These are phyloP conservation scores for Phytophthora multivora DNA, from an alignment of 352 stramenopile species.

Conservation along the genomic window DNA sequence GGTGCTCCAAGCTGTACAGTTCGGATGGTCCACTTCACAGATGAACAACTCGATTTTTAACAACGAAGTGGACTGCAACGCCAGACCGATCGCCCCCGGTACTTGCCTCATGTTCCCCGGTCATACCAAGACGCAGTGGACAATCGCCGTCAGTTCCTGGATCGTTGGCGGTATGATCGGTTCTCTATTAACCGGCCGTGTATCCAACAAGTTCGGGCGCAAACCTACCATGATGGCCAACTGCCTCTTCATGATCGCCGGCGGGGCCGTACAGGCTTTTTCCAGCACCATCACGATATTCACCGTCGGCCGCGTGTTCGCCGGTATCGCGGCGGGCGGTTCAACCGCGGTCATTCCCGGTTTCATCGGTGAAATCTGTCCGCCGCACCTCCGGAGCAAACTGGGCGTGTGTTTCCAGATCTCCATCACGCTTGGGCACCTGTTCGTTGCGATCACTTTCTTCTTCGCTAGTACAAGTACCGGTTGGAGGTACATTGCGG, in stretches of 20 bases:
- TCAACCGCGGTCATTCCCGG: slow-evolving; percentile 37
- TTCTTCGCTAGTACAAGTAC: slow-evolving; percentile 50
- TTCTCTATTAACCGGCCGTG: slow-evolving; percentile 18
- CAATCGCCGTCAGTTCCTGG: slow-evolving; percentile 58
- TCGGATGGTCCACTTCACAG: slow-evolving; percentile 56
- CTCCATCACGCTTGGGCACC: slow-evolving; percentile 39
- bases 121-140: slow-evolving; percentile 50
- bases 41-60: slow-evolving; percentile 46
- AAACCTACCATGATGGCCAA: slow-evolving; percentile 43
- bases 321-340: slow-evolving; percentile 45
- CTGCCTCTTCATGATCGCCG: slow-evolving; percentile 45
- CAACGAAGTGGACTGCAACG: slow-evolving; percentile 47
- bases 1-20: slow-evolving; percentile 47
- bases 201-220: slow-evolving; percentile 54
- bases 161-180: slow-evolving; percentile 59
- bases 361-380: slow-evolving; percentile 51
- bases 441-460: slow-evolving; percentile 50
- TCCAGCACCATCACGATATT: slow-evolving; percentile 36
- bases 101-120: slow-evolving; percentile 36
- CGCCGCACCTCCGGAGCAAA: slow-evolving; percentile 36
- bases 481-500: slow-evolving; percentile 60
- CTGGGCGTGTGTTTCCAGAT: slow-evolving; percentile 50
- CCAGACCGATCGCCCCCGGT: slow-evolving; percentile 33
- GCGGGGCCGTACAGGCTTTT: slow-evolving; percentile 33
- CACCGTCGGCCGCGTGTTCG: slow-evolving; percentile 42